Percentiles rank a stretch among this genome's conserved stretches.
Conservation (phyloP, 164 flowering plant species). For the Sedum album region DNA sequence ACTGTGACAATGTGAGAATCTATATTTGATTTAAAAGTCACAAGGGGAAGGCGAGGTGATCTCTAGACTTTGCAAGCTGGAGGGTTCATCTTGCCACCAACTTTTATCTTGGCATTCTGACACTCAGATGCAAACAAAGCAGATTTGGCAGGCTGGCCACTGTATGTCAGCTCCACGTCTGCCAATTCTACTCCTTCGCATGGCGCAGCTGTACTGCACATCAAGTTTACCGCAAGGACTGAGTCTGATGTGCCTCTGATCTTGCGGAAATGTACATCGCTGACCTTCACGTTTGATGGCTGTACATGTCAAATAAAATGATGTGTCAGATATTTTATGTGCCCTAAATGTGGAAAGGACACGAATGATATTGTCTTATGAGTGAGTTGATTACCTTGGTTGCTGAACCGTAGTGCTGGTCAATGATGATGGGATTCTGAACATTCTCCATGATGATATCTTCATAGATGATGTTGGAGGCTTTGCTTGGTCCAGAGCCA, state of each 20-base stretch:
- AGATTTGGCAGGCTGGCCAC: conserved; percentile 11
- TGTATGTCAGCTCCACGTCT: conserved; percentile 27
- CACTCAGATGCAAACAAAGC: conserved; percentile 22
- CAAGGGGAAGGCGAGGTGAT: neutral
- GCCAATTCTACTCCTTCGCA: conserved; percentile 32
- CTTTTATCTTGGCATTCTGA: conserved; percentile 16
- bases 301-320: neutral
- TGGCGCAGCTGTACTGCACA: conserved; percentile 36
- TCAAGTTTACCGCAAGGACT: conserved; percentile 22
- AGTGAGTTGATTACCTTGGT: neutral
- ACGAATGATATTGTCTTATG: neutral
- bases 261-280: conserved; percentile 37
- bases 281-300: conserved; percentile 19
- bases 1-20: neutral
- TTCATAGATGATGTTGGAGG: neutral
- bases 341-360: no score
- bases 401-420: neutral
- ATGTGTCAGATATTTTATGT: no score
- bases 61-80: conserved; percentile 17
- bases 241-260: conserved; percentile 38
- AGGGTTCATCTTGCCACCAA: conserved; percentile 24
- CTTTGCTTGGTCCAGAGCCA: neutral
- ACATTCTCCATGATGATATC: neutral
- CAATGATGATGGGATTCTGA: neutral
- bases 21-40: neutral